Evolutionary conservation across 768 basidiomycete species (phyloP), one percentile per base, ranked within the genome.

Genomic region (Lepiota subincarnata): DNA sequence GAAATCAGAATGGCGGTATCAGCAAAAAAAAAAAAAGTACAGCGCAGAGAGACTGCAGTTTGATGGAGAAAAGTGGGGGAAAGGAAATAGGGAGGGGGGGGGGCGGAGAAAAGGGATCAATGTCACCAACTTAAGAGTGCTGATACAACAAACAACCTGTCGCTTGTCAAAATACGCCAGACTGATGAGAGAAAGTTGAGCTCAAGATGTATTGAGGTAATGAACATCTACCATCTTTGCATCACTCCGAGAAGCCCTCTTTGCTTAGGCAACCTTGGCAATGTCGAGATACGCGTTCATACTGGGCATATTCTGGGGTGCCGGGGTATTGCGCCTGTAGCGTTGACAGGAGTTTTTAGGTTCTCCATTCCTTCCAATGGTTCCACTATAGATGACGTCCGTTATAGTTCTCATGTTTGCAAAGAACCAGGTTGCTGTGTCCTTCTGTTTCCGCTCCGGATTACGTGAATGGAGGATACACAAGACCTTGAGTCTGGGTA

Each of bases 381-480:
- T 22, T 14, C n/a, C 38, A 12, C 48, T 40, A 28, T 39, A 50
- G 7, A 50, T 16, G 2, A 50, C 48, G 19, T 50, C 48, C 5
- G 48, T 41, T 11, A 50, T 13, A 26, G 38, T 11, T 2, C 4
- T 1, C 6, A 50, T 28, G 4, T 39, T 24, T n/a, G 48, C 18
- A n/a, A 50, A 41, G n/a, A 50, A 31, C 48, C 48, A 50, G 11
- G 24, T 19, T 3, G 48, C 48, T 20, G 48, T 28, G 8, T 24
- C 24, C 28, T 40, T 40, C 24, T 24, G 37, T 40, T 39, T 19
- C 1, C 11, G 14, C n/a, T 12, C 35, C 6, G 6, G 14, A 12
- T 14, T 31, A 14, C 31, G 16, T 10, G 38, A 10, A 7, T 28
- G n/a, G 14, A 26, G 24, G 26, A 50, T 26, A 39, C 24, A 39